Evolutionary conservation across 73 alveolate genomes (phyloP), one percentile per base, ranked within the genome.

Genomic region (Paramecium pentaurelia): DNA sequence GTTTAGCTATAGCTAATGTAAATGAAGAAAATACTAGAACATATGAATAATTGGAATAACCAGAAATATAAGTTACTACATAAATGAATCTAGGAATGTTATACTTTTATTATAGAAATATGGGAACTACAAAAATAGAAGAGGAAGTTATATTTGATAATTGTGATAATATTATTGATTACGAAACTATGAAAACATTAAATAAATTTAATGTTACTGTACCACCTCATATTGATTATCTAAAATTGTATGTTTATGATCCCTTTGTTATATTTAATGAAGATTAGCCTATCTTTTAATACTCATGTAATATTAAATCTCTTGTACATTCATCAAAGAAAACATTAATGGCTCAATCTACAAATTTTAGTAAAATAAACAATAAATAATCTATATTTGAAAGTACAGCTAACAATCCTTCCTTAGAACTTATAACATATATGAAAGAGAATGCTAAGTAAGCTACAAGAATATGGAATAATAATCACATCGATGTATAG

Each of bases 11-110:
- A n/a, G 32, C 30, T 12, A 0, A 32, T 64, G 47, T 34, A 28
- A 34, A 27, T 32, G 14, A 25, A 3, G 84, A 64, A 64, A 64
- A 64, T 34, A 64, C 84, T 2, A 64, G 84, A 32, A 64, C 84
- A 20, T 64, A 64, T 64, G 84, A 64, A 64, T 32, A 64, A 64
- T 64, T 64, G 14, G 84, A 64, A 64, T 64, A 64, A 64, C 84
- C 84, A 3, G 84, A 64, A 64, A 64, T 64, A 32, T 34, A 64
- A 28, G 84, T 64, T 64, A 64, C 84, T 11, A 64, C 84, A 18
- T 64, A 64, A 64, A 32, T 64, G 49, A 64, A 64, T 64, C 7
- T 64, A 34, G 84, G 84, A 10, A 64, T 64, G 84, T 34, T 64
- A 32, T 64, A 64, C 9, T 64, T 64, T 34, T 64, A 64, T 28